Percentiles rank a stretch among this genome's conserved stretches.
phyloP scores from a whole-genome alignment of 1,139 yeast genomes.

The Kazachstania sp. region DNA sequence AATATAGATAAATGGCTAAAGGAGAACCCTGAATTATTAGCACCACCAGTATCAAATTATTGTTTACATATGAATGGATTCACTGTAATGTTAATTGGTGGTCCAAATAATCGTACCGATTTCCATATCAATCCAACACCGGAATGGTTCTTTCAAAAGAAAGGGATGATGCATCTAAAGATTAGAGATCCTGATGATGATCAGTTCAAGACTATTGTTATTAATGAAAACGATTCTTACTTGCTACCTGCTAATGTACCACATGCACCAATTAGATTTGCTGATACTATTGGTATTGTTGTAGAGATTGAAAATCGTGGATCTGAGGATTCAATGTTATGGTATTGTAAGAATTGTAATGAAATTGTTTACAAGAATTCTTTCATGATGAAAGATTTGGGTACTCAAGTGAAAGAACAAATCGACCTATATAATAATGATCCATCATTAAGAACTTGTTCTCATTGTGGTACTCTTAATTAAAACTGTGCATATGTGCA shows the following conservation, averaged over 20 bases:
- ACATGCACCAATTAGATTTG: conserved; percentile 83
- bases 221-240: conserved; percentile 81
- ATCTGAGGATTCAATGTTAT: conserved; percentile 59
- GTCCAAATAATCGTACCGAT: conserved; percentile 89
- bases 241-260: conserved; percentile 78
- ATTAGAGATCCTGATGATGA: conserved; percentile 69
- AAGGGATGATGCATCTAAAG: conserved; percentile 75
- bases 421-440: conserved; percentile 63
- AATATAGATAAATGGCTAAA: conserved; percentile 73
- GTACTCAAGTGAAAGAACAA: conserved; percentile 84
- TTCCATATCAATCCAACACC: conserved; percentile 93
- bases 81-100: conserved; percentile 91
- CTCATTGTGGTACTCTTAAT: conserved; percentile 63
- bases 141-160: conserved; percentile 82
- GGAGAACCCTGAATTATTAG: conserved; percentile 64
- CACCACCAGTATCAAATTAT: conserved; percentile 89
- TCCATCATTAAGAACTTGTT: conserved; percentile 59
- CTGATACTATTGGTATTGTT: conserved; percentile 80
- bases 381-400: conserved; percentile 73
- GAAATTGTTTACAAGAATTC: conserved; percentile 58
- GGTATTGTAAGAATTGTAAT: conserved; percentile 75
- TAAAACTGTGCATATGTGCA: too few species aligned
- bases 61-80: conserved; percentile 88
- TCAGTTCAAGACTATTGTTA: conserved; percentile 62
- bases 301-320: conserved; percentile 87